Conservation (phyloP, 2,329 filamentous ascomycete genomes). For the Westerdykella ornata region DNA sequence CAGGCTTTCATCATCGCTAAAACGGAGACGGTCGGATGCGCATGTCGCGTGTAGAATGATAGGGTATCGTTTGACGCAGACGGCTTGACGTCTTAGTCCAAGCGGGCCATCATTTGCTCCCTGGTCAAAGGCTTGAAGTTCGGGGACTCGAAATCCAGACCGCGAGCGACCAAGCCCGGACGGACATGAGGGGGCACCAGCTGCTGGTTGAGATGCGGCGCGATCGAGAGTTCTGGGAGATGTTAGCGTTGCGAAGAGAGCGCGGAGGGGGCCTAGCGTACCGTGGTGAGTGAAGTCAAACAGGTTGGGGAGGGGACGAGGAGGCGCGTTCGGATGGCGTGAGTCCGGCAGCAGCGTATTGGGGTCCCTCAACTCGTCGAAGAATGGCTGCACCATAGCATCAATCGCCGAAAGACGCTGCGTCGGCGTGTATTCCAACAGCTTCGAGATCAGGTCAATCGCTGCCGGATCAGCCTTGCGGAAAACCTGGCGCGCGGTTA, state of each 20-base stretch:
- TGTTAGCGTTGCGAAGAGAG: slow-evolving; percentile 9
- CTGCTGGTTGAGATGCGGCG: slow-evolving; percentile 76
- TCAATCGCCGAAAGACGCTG: slow-evolving; percentile 89
- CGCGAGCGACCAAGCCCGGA: slow-evolving; percentile 64
- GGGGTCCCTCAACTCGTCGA: slow-evolving; percentile 92
- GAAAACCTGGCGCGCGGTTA: slow-evolving; percentile 60
- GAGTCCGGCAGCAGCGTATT: slow-evolving; percentile 88
- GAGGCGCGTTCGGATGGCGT: slow-evolving; percentile 71
- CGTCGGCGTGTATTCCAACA: slow-evolving; percentile 95
- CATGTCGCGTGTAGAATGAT: slow-evolving; percentile 33
- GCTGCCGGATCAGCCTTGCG: slow-evolving; percentile 89
- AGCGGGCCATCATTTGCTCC: slow-evolving; percentile 94
- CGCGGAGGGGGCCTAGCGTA: slow-evolving; percentile 45
- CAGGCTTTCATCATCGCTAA: slow-evolving; percentile 24
- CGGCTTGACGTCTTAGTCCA: slow-evolving; percentile 58
- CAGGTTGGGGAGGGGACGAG: slow-evolving; percentile 75
- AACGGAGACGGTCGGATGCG: slow-evolving; percentile 29
- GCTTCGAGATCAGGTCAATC: slow-evolving; percentile 86
- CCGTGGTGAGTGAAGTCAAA: slow-evolving; percentile 94
- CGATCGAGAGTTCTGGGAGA: slow-evolving; percentile 82
- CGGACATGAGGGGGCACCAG: slow-evolving; percentile 80
- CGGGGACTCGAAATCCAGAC: slow-evolving; percentile 72
- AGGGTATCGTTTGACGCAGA: slow-evolving; percentile 38
- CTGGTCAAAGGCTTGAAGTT: slow-evolving; percentile 86
- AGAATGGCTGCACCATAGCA: slow-evolving; percentile 97